Conservation (phyloP, 2,329 filamentous ascomycete species). For the Gaeumannomyces sp. region DNA sequence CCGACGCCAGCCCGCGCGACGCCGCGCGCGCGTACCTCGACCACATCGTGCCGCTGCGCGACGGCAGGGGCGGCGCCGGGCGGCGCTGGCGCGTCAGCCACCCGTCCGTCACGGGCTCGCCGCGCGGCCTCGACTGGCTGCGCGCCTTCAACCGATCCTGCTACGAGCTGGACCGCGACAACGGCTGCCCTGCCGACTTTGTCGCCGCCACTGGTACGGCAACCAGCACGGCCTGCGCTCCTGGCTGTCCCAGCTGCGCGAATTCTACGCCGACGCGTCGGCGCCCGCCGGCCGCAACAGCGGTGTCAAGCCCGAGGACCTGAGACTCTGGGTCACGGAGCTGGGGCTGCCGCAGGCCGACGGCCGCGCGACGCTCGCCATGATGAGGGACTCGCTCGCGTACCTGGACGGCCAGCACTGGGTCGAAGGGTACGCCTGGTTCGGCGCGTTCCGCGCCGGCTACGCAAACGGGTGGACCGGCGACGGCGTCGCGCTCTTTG, state of each 20-base stretch:
- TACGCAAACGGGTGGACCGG: slow-evolving; percentile 63
- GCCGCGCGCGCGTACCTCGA: slow-evolving; percentile 24
- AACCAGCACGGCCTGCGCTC: slow-evolving; percentile 62
- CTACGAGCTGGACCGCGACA: slow-evolving; percentile 48
- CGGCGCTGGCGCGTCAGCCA: slow-evolving; percentile 62
- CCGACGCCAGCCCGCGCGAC: slow-evolving; percentile 30
- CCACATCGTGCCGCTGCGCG: slow-evolving; percentile 55
- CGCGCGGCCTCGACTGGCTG: slow-evolving; percentile 60
- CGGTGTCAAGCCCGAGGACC: slow-evolving; percentile 3
- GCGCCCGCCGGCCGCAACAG: not conserved
- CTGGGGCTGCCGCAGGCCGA: slow-evolving; percentile 29
- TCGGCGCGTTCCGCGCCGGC: slow-evolving; percentile 61
- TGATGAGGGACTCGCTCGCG: slow-evolving; percentile 59
- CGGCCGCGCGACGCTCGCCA: slow-evolving; percentile 50
- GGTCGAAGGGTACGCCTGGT: slow-evolving; percentile 68
- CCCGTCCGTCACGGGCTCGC: slow-evolving; percentile 61
- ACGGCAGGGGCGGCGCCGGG: slow-evolving; percentile 19
- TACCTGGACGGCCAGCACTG: slow-evolving; percentile 61
- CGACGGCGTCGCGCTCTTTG: slow-evolving; percentile 64
- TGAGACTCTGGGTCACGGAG: slow-evolving; percentile 34
- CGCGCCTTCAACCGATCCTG: slow-evolving; percentile 58
- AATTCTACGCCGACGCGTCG: slow-evolving; percentile 27
- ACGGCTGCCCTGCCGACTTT: slow-evolving; percentile 53
- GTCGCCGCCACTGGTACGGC: slow-evolving; percentile 63
- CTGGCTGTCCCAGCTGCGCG: slow-evolving; percentile 48